A percentile compares a stretch with the other conserved stretches of the same genome.
These are phyloP conservation scores for Trichaptum fuscoviolaceum DNA, from an alignment of 768 basidiomycete genomes.

Conservation along the genomic window DNA sequence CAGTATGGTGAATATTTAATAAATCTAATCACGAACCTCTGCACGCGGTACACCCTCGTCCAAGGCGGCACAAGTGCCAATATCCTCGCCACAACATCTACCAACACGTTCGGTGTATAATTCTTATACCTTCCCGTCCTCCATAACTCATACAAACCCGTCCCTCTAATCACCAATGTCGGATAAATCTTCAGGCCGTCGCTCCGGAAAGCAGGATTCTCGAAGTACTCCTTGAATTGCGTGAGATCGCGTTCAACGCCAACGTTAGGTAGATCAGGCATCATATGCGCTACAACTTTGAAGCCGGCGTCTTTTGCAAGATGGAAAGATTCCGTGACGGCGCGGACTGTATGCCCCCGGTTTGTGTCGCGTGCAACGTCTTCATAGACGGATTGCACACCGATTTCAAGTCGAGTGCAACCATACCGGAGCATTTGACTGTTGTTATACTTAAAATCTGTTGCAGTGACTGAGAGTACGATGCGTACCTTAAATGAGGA, in stretches of 20 bases:
- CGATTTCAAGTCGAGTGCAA: conserved; percentile 96
- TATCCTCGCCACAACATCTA: conserved; percentile 95
- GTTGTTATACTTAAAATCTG: conserved; percentile 5
- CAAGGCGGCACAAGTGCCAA: conserved; percentile 96
- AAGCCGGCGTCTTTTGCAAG: conserved; percentile 98
- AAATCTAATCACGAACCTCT: conserved; percentile 50
- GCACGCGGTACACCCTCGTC: conserved; percentile 98
- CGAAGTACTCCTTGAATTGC: conserved; percentile 99
- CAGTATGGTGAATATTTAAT: conserved; percentile 5
- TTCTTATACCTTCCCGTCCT: conserved; percentile 97
- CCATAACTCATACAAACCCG: conserved; percentile 94
- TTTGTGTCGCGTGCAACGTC: conserved; percentile 99
- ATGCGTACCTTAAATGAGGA: conserved; percentile 79
- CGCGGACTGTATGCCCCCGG: conserved; percentile 96
- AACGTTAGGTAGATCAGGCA: conserved; percentile 98
- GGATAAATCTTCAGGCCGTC: conserved; percentile 99
- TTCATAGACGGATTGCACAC: conserved; percentile 98
- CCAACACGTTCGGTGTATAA: conserved; percentile 97
- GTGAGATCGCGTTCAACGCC: conserved; percentile 96
- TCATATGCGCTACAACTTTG: conserved; percentile 99
- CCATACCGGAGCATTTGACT: conserved; percentile 99
- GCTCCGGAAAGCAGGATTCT: conserved; percentile 95
- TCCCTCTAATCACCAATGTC: conserved; percentile 95
- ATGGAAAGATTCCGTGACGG: conserved; percentile 95
- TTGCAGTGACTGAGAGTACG: conserved; percentile 4